phyloP scores from a whole-genome alignment of 352 stramenopile genomes.

The Phytophthora sp. region DNA sequence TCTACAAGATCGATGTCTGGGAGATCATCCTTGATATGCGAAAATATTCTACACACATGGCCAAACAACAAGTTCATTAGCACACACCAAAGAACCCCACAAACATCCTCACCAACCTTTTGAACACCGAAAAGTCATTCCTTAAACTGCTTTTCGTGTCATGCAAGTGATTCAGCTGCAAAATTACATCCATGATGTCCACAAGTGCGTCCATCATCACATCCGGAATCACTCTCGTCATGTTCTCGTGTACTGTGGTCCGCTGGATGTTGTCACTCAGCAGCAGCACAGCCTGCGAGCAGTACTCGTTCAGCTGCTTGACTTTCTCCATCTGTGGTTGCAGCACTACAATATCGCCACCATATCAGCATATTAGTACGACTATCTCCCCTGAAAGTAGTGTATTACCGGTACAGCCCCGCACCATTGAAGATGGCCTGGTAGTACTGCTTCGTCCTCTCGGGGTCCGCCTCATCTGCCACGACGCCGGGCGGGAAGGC shows the following conservation, averaged over 20 bases:
- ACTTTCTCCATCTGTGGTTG: conserved; percentile 67
- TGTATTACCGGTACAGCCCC: background rate
- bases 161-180: conserved; percentile 72
- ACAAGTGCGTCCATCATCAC: conserved; percentile 66
- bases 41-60: conserved; percentile 48
- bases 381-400: background rate
- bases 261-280: conserved; percentile 78
- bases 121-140: conserved; percentile 82
- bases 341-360: conserved; percentile 44
- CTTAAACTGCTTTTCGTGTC: conserved; percentile 71
- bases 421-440: conserved; percentile 54
- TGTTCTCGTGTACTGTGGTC: conserved; percentile 70
- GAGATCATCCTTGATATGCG: conserved; percentile 49
- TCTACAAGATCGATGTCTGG: conserved; percentile 46
- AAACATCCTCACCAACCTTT: conserved; percentile 43
- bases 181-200: conserved; percentile 61
- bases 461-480: conserved; percentile 28
- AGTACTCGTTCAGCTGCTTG: conserved; percentile 62
- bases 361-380: background rate
- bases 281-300: conserved; percentile 58
- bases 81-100: background rate
- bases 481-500: conserved; percentile 46
- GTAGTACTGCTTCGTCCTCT: conserved; percentile 50
- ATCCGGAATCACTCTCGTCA: conserved; percentile 65
- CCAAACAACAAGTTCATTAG: background rate